Conservation (phyloP, 2,329 filamentous ascomycete species). For the Neofusicoccum laricinum region DNA sequence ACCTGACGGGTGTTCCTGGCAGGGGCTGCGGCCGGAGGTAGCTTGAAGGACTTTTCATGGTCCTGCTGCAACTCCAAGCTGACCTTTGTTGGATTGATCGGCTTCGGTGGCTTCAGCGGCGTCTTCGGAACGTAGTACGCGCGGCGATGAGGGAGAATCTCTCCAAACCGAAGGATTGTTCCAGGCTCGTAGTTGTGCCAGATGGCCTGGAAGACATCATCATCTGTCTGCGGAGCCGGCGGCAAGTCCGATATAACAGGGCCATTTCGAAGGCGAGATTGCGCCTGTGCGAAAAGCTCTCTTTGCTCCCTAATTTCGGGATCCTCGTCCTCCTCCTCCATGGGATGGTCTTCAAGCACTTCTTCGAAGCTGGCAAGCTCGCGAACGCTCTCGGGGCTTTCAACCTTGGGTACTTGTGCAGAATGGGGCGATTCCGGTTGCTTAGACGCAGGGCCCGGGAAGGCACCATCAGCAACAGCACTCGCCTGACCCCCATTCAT, state of each 20-base stretch:
- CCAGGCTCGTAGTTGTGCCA: conserved; percentile 80
- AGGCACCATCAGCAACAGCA: background rate
- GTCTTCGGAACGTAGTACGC: conserved; percentile 76
- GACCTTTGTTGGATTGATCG: conserved; percentile 81
- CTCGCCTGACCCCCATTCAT: background rate
- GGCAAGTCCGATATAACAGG: conserved; percentile 50
- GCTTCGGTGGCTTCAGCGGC: conserved; percentile 74
- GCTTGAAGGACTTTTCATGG: conserved; percentile 79
- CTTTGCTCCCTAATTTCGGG: conserved; percentile 33
- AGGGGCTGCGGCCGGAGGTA: conserved; percentile 57
- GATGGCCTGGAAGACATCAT: conserved; percentile 73
- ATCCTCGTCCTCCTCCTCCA: conserved; percentile 31
- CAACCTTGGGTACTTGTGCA: background rate
- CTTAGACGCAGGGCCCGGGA: background rate
- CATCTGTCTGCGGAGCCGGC: conserved; percentile 67
- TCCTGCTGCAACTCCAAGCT: conserved; percentile 82
- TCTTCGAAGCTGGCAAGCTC: background rate
- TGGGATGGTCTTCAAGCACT: background rate
- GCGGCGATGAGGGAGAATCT: conserved; percentile 77
- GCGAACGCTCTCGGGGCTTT: conserved; percentile 14
- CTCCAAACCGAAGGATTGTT: conserved; percentile 73
- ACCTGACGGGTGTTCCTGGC: conserved; percentile 46
- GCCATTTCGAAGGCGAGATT: conserved; percentile 38
- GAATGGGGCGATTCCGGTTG: background rate
- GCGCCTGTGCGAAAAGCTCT: conserved; percentile 32